Evolutionary conservation across 2,329 filamentous ascomycete species (phyloP).

Genomic region (Clonostachys byssicola): DNA sequence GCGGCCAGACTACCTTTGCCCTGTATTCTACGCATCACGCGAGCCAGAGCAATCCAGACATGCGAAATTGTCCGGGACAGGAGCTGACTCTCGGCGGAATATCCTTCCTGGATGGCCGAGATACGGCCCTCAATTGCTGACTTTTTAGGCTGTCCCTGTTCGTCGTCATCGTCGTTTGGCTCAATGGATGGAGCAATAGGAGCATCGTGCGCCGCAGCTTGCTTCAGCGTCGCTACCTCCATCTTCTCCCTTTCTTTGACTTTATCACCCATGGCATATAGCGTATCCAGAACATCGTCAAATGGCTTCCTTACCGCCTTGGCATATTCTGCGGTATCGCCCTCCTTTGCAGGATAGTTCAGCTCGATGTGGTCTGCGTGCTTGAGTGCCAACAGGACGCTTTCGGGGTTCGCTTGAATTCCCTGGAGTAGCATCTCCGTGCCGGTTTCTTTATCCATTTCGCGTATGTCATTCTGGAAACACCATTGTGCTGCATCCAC

Average conservation of each 20-base stretch:
- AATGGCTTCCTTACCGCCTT: constrained; percentile 78
- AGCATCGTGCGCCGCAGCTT: constrained; percentile 35
- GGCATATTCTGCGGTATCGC: constrained; percentile 72
- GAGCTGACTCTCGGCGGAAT: constrained; percentile 67
- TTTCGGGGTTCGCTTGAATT: constrained; percentile 87
- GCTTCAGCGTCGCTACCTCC: constrained; percentile 53
- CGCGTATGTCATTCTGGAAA: constrained; percentile 66
- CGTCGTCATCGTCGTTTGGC: constrained; percentile 46
- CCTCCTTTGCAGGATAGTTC: constrained; percentile 72
- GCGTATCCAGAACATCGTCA: constrained; percentile 74
- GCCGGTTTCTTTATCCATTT: constrained; percentile 59
- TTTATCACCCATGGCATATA: constrained; percentile 84
- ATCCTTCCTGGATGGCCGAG: constrained; percentile 59
- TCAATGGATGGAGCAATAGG: constrained; percentile 30
- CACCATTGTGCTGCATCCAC: constrained; percentile 93
- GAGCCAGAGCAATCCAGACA: constrained; percentile 91
- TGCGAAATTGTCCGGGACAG: constrained; percentile 85
- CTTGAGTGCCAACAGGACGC: constrained; percentile 83
- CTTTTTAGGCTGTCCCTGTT: constrained; percentile 29
- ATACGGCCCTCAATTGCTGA: constrained; percentile 64
- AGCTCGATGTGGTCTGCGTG: constrained; percentile 84
- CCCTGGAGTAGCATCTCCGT: constrained; percentile 78
- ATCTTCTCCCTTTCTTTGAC: constrained; percentile 58
- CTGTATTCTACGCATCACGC: constrained; percentile 90
- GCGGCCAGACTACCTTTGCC: constrained; percentile 63